Conservation (phyloP, 331 rosid genomes). For the Prunus yedoensis region DNA sequence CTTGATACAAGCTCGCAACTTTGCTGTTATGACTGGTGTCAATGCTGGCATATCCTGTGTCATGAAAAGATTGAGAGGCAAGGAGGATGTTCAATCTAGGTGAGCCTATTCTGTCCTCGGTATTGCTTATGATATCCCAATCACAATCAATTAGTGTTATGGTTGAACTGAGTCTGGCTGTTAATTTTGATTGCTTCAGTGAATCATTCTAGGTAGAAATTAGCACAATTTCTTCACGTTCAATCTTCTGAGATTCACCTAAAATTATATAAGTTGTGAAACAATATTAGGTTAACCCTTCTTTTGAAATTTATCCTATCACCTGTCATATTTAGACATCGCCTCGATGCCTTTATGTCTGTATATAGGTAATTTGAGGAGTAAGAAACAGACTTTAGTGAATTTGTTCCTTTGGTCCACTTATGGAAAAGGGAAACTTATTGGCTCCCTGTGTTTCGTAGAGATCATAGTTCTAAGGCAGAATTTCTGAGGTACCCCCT, state of each 20-base stretch:
- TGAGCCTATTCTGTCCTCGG: slow-evolving; percentile 28
- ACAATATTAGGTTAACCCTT: not conserved
- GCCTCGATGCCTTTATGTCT: not conserved
- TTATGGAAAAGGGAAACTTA: not conserved
- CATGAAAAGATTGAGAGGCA: slow-evolving; percentile 91
- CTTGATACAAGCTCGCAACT: slow-evolving; percentile 88
- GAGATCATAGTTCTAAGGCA: not conserved
- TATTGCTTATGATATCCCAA: not conserved
- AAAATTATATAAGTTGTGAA: not conserved
- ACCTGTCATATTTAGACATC: not conserved
- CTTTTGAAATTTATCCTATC: not conserved
- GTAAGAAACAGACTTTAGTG: not conserved
- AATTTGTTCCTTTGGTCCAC: not conserved
- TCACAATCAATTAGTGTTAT: not conserved
- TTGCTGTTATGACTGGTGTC: slow-evolving; percentile 98
- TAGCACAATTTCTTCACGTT: not conserved
- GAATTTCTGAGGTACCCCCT: not conserved
- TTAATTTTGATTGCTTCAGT: not conserved
- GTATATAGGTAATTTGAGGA: not conserved
- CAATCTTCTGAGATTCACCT: not conserved
- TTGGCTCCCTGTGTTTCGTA: not conserved
- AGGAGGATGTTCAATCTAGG: slow-evolving; percentile 95
- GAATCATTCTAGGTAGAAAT: not conserved
- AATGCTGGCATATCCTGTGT: slow-evolving; percentile 93
- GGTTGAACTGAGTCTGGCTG: not conserved